phyloP scores from a whole-genome alignment of 805 yeast genomes.

The Spencermartinsiella europaea region DNA sequence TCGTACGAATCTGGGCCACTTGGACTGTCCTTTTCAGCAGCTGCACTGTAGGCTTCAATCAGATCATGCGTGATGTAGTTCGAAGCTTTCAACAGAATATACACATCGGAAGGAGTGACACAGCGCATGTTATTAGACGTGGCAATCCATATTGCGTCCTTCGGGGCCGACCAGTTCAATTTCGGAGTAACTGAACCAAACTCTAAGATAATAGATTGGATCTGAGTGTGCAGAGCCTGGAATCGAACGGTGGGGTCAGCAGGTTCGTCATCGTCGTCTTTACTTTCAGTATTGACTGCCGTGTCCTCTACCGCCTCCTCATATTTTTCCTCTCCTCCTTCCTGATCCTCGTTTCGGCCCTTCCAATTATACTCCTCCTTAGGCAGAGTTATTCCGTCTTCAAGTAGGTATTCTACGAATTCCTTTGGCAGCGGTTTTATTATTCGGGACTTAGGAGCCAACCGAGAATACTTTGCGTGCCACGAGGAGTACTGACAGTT shows the following conservation, averaged over 20 bases:
- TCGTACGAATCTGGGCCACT: constrained; percentile 38
- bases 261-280: constrained; percentile 16
- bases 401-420: constrained; percentile 54
- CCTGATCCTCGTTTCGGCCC: constrained; percentile 58
- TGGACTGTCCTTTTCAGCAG: constrained; percentile 26
- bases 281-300: no score
- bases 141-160: constrained; percentile 89
- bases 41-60: constrained; percentile 58
- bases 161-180: constrained; percentile 95
- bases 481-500: constrained; percentile 56
- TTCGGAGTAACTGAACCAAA: constrained; percentile 70
- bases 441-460: constrained; percentile 47
- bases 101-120: constrained; percentile 64
- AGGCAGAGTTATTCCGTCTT: constrained; percentile 67
- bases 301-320: no score
- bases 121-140: constrained; percentile 75
- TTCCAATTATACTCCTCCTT: constrained; percentile 53
- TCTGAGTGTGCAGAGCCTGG: constrained; percentile 51
- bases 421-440: constrained; percentile 53
- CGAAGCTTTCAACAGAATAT: constrained; percentile 76
- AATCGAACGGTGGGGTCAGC: constrained; percentile 48
- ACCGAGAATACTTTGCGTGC: constrained; percentile 47
- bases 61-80: constrained; percentile 85
- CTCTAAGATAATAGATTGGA: constrained; percentile 42
- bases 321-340: constrained; percentile 25